Conservation (phyloP, 1,284 basidiomycete species). For the Melanopsichium pennsylvanicum region DNA sequence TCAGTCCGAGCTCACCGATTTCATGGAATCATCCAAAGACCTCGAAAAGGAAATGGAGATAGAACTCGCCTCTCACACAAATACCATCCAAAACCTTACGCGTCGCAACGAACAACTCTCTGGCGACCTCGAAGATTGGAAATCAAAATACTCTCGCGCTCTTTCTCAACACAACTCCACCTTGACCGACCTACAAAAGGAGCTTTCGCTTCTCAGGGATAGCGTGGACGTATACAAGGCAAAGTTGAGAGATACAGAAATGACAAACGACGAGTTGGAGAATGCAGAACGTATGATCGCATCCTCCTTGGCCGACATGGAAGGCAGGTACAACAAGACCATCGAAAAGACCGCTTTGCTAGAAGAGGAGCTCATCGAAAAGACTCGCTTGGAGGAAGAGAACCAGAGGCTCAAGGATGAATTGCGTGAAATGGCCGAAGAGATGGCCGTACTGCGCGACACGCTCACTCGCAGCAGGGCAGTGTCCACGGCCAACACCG, state of each 20-base stretch:
- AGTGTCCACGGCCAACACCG: constrained; percentile 17
- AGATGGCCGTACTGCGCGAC: constrained; percentile 83
- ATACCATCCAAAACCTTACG: constrained; percentile 45
- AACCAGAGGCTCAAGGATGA: constrained; percentile 91
- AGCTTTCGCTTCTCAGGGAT: constrained; percentile 52
- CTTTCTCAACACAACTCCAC: constrained; percentile 58
- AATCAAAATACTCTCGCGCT: constrained; percentile 59
- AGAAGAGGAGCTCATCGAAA: constrained; percentile 94
- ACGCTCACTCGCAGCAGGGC: constrained; percentile 19
- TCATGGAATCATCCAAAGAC: constrained; percentile 61
- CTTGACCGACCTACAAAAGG: constrained; percentile 54
- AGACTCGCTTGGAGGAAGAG: constrained; percentile 88
- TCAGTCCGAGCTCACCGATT: constrained; percentile 57
- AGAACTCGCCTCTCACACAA: constrained; percentile 49
- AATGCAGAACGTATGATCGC: constrained; percentile 74
- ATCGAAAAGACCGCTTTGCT: constrained; percentile 96
- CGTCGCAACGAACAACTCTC: constrained; percentile 52
- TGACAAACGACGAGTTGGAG: constrained; percentile 65
- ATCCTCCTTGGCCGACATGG: constrained; percentile 88
- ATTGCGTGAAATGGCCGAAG: constrained; percentile 84
- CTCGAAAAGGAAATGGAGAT: constrained; percentile 63
- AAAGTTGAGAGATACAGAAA: constrained; percentile 61
- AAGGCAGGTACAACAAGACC: constrained; percentile 86
- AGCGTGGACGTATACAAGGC: constrained; percentile 61
- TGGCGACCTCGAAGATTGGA: constrained; percentile 61